These are phyloP conservation scores for Moricandia arvensis DNA, from an alignment of 345 rosid genomes.

Conservation along the genomic window DNA sequence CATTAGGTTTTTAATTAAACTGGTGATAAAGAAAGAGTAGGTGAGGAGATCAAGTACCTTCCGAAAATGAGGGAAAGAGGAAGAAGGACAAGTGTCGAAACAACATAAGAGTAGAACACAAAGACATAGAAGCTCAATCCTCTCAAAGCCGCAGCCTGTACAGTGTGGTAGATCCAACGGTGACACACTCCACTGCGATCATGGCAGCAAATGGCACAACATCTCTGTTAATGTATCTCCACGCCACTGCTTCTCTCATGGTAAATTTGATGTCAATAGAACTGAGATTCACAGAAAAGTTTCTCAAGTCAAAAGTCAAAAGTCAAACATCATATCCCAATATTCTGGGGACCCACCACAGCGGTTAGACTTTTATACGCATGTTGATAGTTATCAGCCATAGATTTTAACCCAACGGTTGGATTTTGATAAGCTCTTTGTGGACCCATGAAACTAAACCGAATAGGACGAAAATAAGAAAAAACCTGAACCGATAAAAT, in stretches of 20 bases:
- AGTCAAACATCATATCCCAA: background rate
- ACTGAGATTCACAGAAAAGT: background rate
- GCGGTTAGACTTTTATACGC: background rate
- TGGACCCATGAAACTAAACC: too few species aligned
- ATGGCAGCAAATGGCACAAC: conserved; percentile 44
- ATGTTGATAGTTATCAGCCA: too few species aligned
- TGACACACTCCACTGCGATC: conserved; percentile 24
- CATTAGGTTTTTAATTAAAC: background rate
- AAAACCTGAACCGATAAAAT: too few species aligned
- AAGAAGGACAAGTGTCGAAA: conserved; percentile 30
- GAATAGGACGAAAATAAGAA: too few species aligned
- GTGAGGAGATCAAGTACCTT: conserved; percentile 20
- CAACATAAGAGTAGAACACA: conserved; percentile 4
- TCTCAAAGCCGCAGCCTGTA: conserved; percentile 43
- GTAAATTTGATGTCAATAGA: background rate
- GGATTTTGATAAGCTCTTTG: too few species aligned
- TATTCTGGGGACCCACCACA: background rate
- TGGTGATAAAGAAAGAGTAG: background rate
- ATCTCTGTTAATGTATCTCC: conserved; percentile 27
- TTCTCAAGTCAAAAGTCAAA: background rate
- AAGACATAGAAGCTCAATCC: conserved; percentile 44
- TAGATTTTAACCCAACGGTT: too few species aligned
- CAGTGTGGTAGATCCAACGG: conserved; percentile 40
- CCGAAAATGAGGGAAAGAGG: conserved; percentile 22
- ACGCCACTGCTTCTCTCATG: background rate